Conservation (phyloP, 768 basidiomycete species). For the Lactarius hengduanensis region DNA sequence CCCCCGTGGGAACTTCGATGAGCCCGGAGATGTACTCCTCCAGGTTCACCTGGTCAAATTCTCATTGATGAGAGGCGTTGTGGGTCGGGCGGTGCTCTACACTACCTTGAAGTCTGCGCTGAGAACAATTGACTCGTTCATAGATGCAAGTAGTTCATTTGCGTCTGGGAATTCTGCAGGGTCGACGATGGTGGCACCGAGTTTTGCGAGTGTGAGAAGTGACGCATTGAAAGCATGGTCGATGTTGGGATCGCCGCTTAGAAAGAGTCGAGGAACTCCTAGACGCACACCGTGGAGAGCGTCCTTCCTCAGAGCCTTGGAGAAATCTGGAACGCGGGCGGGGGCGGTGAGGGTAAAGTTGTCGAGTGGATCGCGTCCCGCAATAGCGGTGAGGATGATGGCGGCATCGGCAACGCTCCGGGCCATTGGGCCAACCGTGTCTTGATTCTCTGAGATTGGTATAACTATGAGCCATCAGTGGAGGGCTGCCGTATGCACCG, state of each 20-base stretch:
- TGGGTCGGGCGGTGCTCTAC: neutral
- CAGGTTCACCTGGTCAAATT: slow-evolving; percentile 45
- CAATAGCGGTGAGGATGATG: slow-evolving; percentile 49
- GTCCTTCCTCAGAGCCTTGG: slow-evolving; percentile 48
- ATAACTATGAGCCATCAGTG: slow-evolving; percentile 34
- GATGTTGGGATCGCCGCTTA: slow-evolving; percentile 32
- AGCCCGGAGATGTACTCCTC: slow-evolving; percentile 49
- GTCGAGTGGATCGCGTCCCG: slow-evolving; percentile 45
- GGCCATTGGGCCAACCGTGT: slow-evolving; percentile 58
- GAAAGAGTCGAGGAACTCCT: slow-evolving; percentile 45
- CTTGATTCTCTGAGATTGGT: slow-evolving; percentile 57
- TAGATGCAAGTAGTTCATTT: slow-evolving; percentile 44
- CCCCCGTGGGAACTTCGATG: slow-evolving; percentile 53
- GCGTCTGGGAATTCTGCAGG: slow-evolving; percentile 61
- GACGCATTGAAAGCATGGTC: slow-evolving; percentile 42
- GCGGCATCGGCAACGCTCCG: slow-evolving; percentile 56
- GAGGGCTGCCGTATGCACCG: slow-evolving; percentile 5
- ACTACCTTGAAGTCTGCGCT: slow-evolving; percentile 58
- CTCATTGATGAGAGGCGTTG: neutral
- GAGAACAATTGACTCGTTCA: slow-evolving; percentile 55
- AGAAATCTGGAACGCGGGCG: slow-evolving; percentile 51
- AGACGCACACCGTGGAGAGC: slow-evolving; percentile 48
- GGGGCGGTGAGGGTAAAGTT: slow-evolving; percentile 48
- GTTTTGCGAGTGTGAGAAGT: slow-evolving; percentile 38
- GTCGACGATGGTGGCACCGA: slow-evolving; percentile 57